Evolutionary conservation across 345 rosid species (phyloP).

Genomic region (Sonneratia alba): DNA sequence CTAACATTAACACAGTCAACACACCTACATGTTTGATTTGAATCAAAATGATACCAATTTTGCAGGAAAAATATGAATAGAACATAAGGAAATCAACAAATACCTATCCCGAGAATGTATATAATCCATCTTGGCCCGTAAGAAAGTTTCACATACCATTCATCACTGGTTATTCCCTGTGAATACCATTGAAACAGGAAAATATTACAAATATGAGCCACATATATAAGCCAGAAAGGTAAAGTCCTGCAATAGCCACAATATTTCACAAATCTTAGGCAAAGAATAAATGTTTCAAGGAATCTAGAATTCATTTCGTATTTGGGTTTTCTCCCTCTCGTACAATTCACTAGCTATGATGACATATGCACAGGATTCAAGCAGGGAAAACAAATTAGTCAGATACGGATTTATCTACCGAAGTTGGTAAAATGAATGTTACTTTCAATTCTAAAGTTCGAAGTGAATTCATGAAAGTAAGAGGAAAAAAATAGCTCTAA

Average conservation of each 20-base stretch:
- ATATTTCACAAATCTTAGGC: background rate
- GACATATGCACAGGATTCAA: background rate
- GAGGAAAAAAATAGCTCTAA: background rate
- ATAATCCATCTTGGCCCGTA: constrained; percentile 91
- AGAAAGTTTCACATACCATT: constrained; percentile 65
- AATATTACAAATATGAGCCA: constrained; percentile 5
- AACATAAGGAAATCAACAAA: constrained; percentile 2
- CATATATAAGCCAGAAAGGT: background rate
- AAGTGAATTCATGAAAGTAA: background rate
- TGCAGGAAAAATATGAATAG: background rate
- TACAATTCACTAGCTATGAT: background rate
- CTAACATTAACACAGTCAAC: constrained; percentile 55
- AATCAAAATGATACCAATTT: constrained; percentile 6
- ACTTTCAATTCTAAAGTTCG: background rate
- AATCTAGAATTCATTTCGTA: background rate
- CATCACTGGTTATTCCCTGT: constrained; percentile 42
- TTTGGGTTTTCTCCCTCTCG: background rate
- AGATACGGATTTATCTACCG: background rate
- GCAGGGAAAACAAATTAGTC: background rate
- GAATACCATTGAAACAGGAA: constrained; percentile 18
- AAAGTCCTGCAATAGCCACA: too few species aligned
- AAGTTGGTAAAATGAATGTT: background rate
- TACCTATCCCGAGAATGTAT: constrained; percentile 80
- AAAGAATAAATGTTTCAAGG: background rate
- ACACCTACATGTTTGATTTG: constrained; percentile 32